Base-by-base conservation (phyloP, 306 rosid genomes). In the Castanea crenata region DNA sequence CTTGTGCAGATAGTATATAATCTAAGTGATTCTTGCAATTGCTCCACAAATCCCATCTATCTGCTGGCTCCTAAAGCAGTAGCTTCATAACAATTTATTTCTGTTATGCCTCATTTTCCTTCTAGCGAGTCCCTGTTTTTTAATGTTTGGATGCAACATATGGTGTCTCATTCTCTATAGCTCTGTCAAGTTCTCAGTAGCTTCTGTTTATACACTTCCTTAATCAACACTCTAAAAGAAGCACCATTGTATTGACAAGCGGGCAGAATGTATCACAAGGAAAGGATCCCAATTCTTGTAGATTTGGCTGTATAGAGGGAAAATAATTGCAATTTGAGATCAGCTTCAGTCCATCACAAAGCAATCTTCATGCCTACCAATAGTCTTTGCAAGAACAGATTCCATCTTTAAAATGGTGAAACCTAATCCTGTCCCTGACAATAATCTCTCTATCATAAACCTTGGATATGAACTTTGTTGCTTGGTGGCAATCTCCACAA, bases 361-460 rank as follows among this genome's bases (percentile, higher is more conserved):
- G 62, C 32, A 31, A 29, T 68, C 71, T 46, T 63, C 55, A 52
- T 27, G 51, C 79, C 83, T 85, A 89, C 89, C 91, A 89, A 27
- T 79, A 85, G 73, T 85, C 89, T 51, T 83, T 81, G 78, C 92
- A 89, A 70, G 92, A 89, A 85, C 90, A 89, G 51, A 11, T 67
- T 65, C 90, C 92, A 62, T 81, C 81, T 67, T 83, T 61, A 38
- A 89, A 86, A 65, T 83, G 92, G 76, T 89, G 90, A 79, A 80
- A 86, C 69, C 90, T 85, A 41, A 64, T 85, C 86, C 89, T 69
- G 75, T 89, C 92, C 52, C 85, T 62, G 55, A 87, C 89, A 76
- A 89, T 77, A 73, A 89, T 86, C 76, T 76, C 74, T 55, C 89
- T 72, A 31, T 72, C 67, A 58, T 85, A 79, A 79, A 87, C 83